These are phyloP conservation scores for Ascochyta fabae DNA, from an alignment of 2,329 filamentous ascomycete species.

Conservation along the genomic window DNA sequence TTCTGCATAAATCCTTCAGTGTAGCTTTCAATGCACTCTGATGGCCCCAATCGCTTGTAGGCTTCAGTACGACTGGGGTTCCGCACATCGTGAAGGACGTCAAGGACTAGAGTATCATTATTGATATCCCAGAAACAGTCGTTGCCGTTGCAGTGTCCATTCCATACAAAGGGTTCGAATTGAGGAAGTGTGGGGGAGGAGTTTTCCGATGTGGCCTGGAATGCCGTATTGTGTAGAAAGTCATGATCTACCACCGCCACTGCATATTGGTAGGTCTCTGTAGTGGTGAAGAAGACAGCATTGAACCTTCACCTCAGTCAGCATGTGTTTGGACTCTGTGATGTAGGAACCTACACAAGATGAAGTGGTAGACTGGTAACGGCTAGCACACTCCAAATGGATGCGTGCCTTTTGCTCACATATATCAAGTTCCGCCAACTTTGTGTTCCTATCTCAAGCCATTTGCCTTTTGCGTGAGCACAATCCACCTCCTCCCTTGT, in stretches of 20 bases:
- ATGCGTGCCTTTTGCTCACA: slow-evolving; percentile 17
- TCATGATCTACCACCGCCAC: slow-evolving; percentile 19
- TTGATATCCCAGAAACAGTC: slow-evolving; percentile 16
- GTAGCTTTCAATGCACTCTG: slow-evolving; percentile 18
- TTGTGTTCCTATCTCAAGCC: slow-evolving; percentile 27
- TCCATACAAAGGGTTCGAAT: slow-evolving; percentile 5
- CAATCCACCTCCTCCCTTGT: slow-evolving; percentile 29
- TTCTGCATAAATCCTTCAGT: slow-evolving; percentile 17
- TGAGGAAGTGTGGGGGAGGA: slow-evolving; percentile 15
- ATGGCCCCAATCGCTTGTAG: slow-evolving; percentile 2
- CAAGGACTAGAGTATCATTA: slow-evolving; percentile 5
- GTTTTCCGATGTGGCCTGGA: slow-evolving; percentile 16
- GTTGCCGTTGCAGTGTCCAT: slow-evolving; percentile 1
- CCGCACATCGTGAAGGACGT: slow-evolving; percentile 19
- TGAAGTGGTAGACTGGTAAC: slow-evolving; percentile 24
- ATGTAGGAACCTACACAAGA: slow-evolving; percentile 18
- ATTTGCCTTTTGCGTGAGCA: slow-evolving; percentile 34
- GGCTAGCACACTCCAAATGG: slow-evolving; percentile 19
- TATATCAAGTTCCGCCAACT: slow-evolving; percentile 22
- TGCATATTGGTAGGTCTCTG: slow-evolving; percentile 25
- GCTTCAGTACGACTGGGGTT: not conserved
- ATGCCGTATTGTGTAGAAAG: slow-evolving; percentile 12
- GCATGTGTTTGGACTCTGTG: not conserved
- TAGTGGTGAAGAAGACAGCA: slow-evolving; percentile 25
- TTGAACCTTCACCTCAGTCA: slow-evolving; percentile 16